Conservation (phyloP, 441 rosid species). For the Mallotus japonicus region DNA sequence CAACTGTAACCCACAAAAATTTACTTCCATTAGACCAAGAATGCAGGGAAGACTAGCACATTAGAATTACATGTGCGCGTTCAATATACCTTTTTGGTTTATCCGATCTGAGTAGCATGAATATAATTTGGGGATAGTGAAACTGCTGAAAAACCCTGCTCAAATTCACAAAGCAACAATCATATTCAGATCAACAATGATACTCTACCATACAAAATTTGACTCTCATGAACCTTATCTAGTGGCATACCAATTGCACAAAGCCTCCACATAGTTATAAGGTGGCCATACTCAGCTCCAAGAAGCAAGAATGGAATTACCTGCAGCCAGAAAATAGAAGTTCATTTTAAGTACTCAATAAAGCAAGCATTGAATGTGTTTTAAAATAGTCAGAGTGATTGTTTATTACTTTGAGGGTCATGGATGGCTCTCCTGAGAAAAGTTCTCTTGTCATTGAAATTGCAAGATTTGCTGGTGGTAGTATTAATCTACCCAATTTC, state of each 20-base stretch:
- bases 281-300: slow-evolving; percentile 88
- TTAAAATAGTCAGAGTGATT: background rate
- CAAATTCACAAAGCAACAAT: slow-evolving; percentile 22
- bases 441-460: slow-evolving; percentile 61
- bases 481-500: slow-evolving; percentile 56
- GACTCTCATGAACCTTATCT: too few species aligned
- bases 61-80: background rate
- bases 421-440: slow-evolving; percentile 95
- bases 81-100: slow-evolving; percentile 49
- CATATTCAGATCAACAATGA: slow-evolving; percentile 7
- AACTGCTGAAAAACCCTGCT: slow-evolving; percentile 82
- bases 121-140: slow-evolving; percentile 67
- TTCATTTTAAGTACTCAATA: background rate
- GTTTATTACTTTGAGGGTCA: slow-evolving; percentile 72
- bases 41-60: background rate
- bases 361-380: slow-evolving; percentile 8
- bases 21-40: slow-evolving; percentile 13
- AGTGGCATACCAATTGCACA: slow-evolving; percentile 55
- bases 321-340: slow-evolving; percentile 37
- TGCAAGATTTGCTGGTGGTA: slow-evolving; percentile 72
- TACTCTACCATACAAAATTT: background rate
- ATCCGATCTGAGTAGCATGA: slow-evolving; percentile 59
- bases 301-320: slow-evolving; percentile 75
- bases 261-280: slow-evolving; percentile 73
- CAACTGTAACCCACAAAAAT: slow-evolving; percentile 40